Evolutionary conservation across 305 asterid species (phyloP).

Genomic region (Fraxinus paxiana): DNA sequence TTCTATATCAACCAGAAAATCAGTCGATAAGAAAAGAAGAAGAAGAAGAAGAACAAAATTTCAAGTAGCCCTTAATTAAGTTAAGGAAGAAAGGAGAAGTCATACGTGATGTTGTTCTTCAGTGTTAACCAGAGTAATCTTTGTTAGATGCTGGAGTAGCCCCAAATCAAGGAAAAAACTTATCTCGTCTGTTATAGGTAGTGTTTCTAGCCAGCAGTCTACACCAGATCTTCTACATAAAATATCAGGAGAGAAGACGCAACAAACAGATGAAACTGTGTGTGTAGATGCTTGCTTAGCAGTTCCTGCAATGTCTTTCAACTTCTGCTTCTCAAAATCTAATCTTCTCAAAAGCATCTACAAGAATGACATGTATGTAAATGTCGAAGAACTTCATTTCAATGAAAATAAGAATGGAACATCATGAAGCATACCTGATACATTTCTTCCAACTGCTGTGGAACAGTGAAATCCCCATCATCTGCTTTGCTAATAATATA

Average conservation of each 20-base stretch:
- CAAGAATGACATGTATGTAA: slow-evolving; percentile 16
- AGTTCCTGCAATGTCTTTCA: slow-evolving; percentile 32
- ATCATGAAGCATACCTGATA: slow-evolving; percentile 47
- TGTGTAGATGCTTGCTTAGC: slow-evolving; percentile 26
- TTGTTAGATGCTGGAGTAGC: slow-evolving; percentile 56
- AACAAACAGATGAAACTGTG: slow-evolving; percentile 45
- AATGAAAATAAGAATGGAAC: slow-evolving; percentile 9
- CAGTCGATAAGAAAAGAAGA: background rate
- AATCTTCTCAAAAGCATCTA: slow-evolving; percentile 62
- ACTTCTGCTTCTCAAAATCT: slow-evolving; percentile 53
- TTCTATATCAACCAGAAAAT: slow-evolving; percentile 4
- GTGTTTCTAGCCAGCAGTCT: slow-evolving; percentile 52
- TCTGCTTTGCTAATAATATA: slow-evolving; percentile 47
- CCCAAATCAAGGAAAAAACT: slow-evolving; percentile 68
- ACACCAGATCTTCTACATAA: slow-evolving; percentile 50
- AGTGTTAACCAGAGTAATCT: slow-evolving; percentile 39
- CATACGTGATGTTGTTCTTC: slow-evolving; percentile 52
- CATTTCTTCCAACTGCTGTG: slow-evolving; percentile 71
- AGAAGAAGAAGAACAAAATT: background rate
- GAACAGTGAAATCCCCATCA: slow-evolving; percentile 35
- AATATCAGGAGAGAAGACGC: slow-evolving; percentile 51
- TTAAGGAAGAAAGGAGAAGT: slow-evolving; percentile 11
- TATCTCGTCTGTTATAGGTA: slow-evolving; percentile 63
- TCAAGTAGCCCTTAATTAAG: slow-evolving; percentile 8
- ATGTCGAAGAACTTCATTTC: slow-evolving; percentile 20